Evolutionary conservation across 208 protist species (phyloP), one percentile per base, ranked within the genome.

Genomic region (Strigomonas galati): DNA sequence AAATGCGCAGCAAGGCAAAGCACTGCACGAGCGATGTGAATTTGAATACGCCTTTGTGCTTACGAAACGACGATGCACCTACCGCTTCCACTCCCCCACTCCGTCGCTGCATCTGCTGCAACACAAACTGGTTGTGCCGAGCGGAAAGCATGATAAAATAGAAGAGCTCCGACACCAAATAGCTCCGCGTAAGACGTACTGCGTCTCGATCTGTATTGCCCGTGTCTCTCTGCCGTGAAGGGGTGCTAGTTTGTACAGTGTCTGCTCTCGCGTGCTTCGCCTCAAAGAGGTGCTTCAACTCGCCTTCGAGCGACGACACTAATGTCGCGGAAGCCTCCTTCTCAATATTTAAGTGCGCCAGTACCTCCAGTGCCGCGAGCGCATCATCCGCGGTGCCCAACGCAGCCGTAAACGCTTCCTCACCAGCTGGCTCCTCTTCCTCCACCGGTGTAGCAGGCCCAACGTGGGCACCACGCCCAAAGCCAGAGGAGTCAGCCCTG

Each of bases 1-100:
- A 87, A 21, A 93, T 77, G 51, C 87, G 87, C 43, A 91, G 68
- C 40, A 93, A 70, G 7, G 76, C 74, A 65, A 87, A 93, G 27
- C 61, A 74, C 58, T 91, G 87, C 30, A 93, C 82, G 31, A 93
- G 40, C 44, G 74, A 74, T 0, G 87, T 93, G 61, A 93, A 82
- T 43, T 80, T 84, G 27, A 93, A 62, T 17, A 87, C 71, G n/a
- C 66, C 61, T 0, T 71, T 77, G 67, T 58, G 58, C 66, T 46
- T 40, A 10, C 35, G 35, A 4, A 10, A 40, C 35, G 35, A 10
- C 35, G 35, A 10, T 10, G 10, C 35, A n/a, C n/a, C n/a, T n/a
- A n/a, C n/a, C n/a, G n/a, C n/a, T n/a, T n/a, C n/a, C 35, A 10
- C 35, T 4, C 10, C 35, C 4, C 35, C 35, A 10, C 35, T 10